Conservation (phyloP, 2,329 filamentous ascomycete species). For the Mariannaea elegans region DNA sequence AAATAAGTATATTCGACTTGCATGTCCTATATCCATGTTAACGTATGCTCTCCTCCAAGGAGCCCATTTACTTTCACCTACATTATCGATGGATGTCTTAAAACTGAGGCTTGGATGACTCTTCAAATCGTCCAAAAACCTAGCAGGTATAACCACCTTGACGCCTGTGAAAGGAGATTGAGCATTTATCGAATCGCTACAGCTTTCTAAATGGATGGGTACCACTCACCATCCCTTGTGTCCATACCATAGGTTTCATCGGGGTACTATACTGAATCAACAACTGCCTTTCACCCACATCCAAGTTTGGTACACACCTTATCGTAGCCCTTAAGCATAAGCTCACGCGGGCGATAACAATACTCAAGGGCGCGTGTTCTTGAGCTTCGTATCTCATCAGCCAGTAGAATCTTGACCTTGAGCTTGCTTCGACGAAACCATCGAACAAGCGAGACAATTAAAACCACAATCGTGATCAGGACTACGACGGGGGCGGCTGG, state of each 20-base stretch:
- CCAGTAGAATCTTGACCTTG: background rate
- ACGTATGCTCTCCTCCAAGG: too few relatives aligned
- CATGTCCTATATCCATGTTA: constrained; percentile 1
- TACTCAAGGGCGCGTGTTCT: background rate
- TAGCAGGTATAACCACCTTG: background rate
- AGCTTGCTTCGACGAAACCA: background rate
- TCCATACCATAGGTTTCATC: constrained; percentile 1
- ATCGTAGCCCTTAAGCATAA: constrained; percentile 1
- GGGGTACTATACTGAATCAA: background rate
- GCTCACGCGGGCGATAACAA: constrained; percentile 1
- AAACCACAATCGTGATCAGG: background rate
- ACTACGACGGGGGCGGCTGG: background rate
- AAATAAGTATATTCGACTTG: constrained; percentile 7
- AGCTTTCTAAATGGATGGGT: too few relatives aligned
- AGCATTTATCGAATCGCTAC: too few relatives aligned
- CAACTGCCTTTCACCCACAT: background rate
- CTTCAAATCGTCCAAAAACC: constrained; percentile 3
- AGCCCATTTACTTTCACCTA: background rate
- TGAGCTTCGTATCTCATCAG: background rate
- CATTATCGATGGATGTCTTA: constrained; percentile 4
- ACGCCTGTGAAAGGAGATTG: background rate
- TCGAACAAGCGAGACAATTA: background rate
- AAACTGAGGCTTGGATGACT: constrained; percentile 5
- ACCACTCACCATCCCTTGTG: background rate
- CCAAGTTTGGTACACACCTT: background rate